These are phyloP conservation scores for Exophiala oligosperma DNA, from an alignment of 2,329 filamentous ascomycete species.

Conservation along the genomic window DNA sequence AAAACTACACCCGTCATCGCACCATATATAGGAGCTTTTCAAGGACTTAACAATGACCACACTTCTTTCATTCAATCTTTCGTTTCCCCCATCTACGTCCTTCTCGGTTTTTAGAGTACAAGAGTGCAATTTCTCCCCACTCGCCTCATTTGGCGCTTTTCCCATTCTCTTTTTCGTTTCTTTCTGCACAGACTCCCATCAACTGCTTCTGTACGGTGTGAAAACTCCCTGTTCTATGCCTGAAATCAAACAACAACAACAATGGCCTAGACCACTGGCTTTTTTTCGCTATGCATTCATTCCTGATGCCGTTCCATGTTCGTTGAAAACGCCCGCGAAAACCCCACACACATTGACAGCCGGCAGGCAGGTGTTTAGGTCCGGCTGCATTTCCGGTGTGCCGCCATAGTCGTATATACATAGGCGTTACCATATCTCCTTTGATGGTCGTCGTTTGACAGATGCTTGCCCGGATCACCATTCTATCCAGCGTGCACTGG, in stretches of 20 bases:
- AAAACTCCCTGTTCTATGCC: neutral
- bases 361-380: constrained; percentile 6
- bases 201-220: neutral
- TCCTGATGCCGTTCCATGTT: constrained; percentile 13
- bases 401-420: neutral
- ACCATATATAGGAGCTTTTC: neutral
- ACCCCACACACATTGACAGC: constrained; percentile 5
- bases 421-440: neutral
- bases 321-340: neutral
- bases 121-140: neutral
- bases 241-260: neutral
- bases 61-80: constrained; percentile 17
- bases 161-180: neutral
- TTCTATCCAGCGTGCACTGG: constrained; percentile 7
- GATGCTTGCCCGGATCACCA: neutral
- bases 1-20: too few relatives aligned
- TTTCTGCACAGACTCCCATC: neutral
- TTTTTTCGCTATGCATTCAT: constrained; percentile 8
- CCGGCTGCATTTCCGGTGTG: constrained; percentile 2
- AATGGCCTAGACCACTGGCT: constrained; percentile 5
- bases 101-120: neutral
- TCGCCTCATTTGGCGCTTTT: neutral
- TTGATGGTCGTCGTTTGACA: neutral
- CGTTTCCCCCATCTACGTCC: constrained; percentile 13
- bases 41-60: constrained; percentile 14